phyloP scores from a whole-genome alignment of 345 rosid species.

The Populus deltoides region DNA sequence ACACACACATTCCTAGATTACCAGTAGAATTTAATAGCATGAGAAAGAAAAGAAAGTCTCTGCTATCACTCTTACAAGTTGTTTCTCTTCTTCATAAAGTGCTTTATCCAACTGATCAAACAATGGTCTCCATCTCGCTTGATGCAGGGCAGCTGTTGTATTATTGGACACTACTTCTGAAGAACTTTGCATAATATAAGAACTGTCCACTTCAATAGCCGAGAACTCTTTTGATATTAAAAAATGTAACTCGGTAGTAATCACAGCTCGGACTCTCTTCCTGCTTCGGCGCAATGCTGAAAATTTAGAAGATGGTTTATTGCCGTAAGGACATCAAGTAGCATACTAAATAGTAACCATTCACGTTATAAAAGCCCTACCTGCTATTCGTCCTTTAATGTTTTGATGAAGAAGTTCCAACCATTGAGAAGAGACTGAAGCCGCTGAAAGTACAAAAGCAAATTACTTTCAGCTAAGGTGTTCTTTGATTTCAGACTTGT shows the following conservation, averaged over 20 bases:
- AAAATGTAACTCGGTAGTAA: constrained; percentile 70
- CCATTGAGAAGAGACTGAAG: constrained; percentile 91
- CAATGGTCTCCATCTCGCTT: constrained; percentile 55
- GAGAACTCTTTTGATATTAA: constrained; percentile 70
- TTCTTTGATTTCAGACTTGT: constrained; percentile 23
- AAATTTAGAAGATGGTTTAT: constrained; percentile 18
- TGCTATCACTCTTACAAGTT: constrained; percentile 54
- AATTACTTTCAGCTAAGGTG: constrained; percentile 22
- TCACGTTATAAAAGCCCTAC: constrained; percentile 31
- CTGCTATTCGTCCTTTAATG: constrained; percentile 83
- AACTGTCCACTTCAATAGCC: constrained; percentile 41
- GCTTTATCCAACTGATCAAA: constrained; percentile 78
- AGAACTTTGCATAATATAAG: constrained; percentile 24
- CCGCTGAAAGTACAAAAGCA: constrained; percentile 52
- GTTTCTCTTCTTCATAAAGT: constrained; percentile 75
- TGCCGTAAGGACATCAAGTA: constrained; percentile 2
- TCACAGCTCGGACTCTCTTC: constrained; percentile 77
- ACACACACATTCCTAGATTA: not conserved
- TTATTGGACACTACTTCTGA: constrained; percentile 32
- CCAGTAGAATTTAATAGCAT: not conserved
- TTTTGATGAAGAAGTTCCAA: constrained; percentile 90
- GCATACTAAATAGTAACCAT: not conserved
- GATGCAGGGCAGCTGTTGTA: constrained; percentile 49
- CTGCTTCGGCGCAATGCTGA: constrained; percentile 86
- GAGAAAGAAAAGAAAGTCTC: not conserved